Percentiles rank a stretch among this genome's conserved stretches.
Conservation (phyloP, 257 asterid genomes). For the Solanum commersonii region DNA sequence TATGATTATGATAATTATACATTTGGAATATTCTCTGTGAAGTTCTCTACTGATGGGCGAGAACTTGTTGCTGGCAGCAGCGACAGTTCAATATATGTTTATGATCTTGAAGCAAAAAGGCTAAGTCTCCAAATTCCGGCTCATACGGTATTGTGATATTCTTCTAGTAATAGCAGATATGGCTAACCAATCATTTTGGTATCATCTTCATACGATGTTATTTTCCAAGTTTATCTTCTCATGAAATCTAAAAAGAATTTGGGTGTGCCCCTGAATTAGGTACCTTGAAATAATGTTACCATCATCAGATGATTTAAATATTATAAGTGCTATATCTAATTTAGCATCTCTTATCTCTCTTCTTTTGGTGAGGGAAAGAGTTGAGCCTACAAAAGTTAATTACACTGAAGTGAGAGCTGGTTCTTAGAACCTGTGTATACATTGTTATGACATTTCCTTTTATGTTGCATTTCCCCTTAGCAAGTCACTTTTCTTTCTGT, state of each 20-base stretch:
- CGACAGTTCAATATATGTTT: slow-evolving; percentile 65
- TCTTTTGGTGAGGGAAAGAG: background rate
- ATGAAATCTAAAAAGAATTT: background rate
- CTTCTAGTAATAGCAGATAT: background rate
- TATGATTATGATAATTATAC: slow-evolving; percentile 54
- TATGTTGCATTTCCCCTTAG: background rate
- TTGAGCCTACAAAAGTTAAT: background rate
- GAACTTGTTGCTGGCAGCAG: slow-evolving; percentile 87
- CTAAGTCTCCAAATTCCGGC: slow-evolving; percentile 75
- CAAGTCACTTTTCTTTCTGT: background rate
- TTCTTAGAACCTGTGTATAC: background rate
- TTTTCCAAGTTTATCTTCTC: background rate
- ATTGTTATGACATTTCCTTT: background rate
- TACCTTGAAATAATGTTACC: background rate
- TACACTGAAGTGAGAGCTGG: background rate
- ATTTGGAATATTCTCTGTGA: slow-evolving; percentile 89
- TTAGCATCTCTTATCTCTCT: background rate
- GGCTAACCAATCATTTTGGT: background rate
- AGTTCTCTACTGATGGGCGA: slow-evolving; percentile 83
- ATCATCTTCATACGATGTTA: background rate
- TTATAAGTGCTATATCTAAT: background rate
- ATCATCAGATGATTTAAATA: background rate
- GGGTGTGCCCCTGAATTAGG: background rate
- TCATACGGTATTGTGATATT: slow-evolving; percentile 46
- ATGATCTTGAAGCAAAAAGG: slow-evolving; percentile 71